A percentile compares a stretch with the other conserved stretches of the same genome.
Conservation (phyloP, 1,284 basidiomycete species). For the Amylostereum areolatum region DNA sequence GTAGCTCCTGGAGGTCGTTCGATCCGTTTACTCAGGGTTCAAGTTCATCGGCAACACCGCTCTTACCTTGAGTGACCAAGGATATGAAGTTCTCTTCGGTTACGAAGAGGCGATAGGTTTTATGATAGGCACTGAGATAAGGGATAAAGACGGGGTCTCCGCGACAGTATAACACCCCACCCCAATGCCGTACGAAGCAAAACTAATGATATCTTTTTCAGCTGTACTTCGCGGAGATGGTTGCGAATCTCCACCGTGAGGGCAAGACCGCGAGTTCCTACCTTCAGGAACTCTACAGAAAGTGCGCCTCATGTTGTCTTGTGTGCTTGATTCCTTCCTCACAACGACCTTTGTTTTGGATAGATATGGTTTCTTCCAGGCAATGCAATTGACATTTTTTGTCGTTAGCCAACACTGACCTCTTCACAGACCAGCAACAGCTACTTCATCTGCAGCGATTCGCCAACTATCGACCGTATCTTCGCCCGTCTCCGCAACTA, state of each 20-base stretch:
- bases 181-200: background rate
- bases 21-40: constrained; percentile 45
- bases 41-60: constrained; percentile 84
- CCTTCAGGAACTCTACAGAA: constrained; percentile 59
- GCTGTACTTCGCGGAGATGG: constrained; percentile 67
- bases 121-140: constrained; percentile 72
- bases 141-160: constrained; percentile 82
- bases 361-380: constrained; percentile 53
- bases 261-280: constrained; percentile 51
- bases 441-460: constrained; percentile 72
- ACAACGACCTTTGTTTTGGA: background rate
- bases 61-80: constrained; percentile 53
- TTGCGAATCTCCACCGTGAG: constrained; percentile 38
- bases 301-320: constrained; percentile 30
- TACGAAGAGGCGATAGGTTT: constrained; percentile 89
- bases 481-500: constrained; percentile 61
- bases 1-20: constrained; percentile 1
- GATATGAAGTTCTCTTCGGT: constrained; percentile 73
- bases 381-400: constrained; percentile 22
- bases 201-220: constrained; percentile 17
- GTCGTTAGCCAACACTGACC: background rate
- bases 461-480: constrained; percentile 56
- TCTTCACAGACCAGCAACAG: constrained; percentile 65
- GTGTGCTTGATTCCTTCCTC: constrained; percentile 3
- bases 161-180: constrained; percentile 45